phyloP scores from a whole-genome alignment of 345 rosid genomes.

The Syzygium jambos region DNA sequence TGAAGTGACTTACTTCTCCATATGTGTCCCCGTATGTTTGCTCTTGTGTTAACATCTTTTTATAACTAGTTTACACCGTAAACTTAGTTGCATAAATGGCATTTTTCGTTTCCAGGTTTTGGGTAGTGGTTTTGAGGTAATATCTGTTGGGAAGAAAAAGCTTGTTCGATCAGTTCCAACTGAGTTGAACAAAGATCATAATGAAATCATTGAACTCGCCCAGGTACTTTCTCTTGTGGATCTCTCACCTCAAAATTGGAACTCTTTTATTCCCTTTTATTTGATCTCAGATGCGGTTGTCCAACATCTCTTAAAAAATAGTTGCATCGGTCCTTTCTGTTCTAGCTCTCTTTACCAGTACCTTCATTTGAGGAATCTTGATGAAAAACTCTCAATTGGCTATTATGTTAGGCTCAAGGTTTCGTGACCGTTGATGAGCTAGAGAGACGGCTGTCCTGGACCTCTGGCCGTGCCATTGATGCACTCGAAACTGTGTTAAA shows the following conservation, averaged over 20 bases:
- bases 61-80: background rate
- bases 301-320: background rate
- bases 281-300: background rate
- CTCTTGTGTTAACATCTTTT: background rate
- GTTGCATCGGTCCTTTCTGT: background rate
- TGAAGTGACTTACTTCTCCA: background rate
- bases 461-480: constrained; percentile 74
- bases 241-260: background rate
- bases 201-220: constrained; percentile 78
- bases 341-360: background rate
- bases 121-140: constrained; percentile 92
- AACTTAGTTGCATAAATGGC: background rate
- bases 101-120: constrained; percentile 30
- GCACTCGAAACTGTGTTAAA: constrained; percentile 72
- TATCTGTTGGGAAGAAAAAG: constrained; percentile 79
- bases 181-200: constrained; percentile 91
- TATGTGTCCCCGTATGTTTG: background rate
- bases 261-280: background rate
- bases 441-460: constrained; percentile 69
- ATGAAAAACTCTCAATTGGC: background rate
- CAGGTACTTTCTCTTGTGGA: constrained; percentile 33
- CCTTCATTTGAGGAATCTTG: background rate
- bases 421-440: constrained; percentile 83
- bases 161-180: constrained; percentile 89
- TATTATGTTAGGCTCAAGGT: constrained; percentile 57